Evolutionary conservation across 495 filamentous ascomycete species (phyloP).

Genomic region (Cercophora samala): DNA sequence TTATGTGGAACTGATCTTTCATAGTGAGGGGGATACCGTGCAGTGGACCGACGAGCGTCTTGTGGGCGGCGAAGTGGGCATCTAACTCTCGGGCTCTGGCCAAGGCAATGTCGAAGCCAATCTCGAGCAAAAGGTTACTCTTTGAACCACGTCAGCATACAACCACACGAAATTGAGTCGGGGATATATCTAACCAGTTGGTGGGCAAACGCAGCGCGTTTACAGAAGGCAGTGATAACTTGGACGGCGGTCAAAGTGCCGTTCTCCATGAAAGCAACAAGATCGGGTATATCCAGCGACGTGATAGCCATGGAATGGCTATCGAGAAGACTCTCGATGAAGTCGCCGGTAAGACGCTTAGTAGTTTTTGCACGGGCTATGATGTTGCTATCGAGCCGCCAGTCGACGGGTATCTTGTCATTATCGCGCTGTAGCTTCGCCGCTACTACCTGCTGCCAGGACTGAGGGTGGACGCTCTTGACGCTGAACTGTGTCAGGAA

Average conservation of each 20-base stretch:
- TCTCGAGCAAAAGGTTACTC: conserved; percentile 50
- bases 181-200: background rate
- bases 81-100: conserved; percentile 57
- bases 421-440: background rate
- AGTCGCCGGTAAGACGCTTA: background rate
- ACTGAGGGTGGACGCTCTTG: background rate
- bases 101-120: conserved; percentile 60
- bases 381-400: background rate
- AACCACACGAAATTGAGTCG: background rate
- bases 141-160: background rate
- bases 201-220: background rate
- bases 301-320: background rate
- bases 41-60: conserved; percentile 50
- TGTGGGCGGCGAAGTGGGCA: conserved; percentile 33
- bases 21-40: conserved; percentile 66
- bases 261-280: background rate
- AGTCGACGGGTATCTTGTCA: background rate
- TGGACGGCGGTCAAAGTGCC: background rate
- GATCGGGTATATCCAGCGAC: background rate
- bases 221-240: background rate
- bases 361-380: background rate
- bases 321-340: background rate
- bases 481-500: too few relatives aligned
- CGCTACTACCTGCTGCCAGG: background rate
- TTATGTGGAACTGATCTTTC: conserved; percentile 65